phyloP scores from a whole-genome alignment of 768 basidiomycete species.

The Mrakia gelida region DNA sequence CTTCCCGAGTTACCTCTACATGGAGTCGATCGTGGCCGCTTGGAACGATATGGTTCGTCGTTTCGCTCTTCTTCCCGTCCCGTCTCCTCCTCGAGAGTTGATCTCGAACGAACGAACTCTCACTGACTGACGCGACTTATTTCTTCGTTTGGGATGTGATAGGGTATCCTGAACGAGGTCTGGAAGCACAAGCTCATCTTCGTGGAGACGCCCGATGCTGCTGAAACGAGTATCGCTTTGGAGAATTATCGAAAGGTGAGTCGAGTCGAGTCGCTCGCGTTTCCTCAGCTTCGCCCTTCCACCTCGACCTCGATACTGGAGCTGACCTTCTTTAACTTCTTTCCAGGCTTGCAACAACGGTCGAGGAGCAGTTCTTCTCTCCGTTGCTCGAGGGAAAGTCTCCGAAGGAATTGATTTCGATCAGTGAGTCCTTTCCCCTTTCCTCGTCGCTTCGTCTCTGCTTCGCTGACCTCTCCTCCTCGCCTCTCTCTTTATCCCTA shows the following conservation, averaged over 20 bases:
- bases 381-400: constrained; percentile 97
- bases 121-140: background rate
- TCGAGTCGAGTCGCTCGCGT: too few relatives aligned
- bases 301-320: background rate
- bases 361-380: constrained; percentile 89
- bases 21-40: constrained; percentile 99
- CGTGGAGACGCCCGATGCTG: constrained; percentile 97
- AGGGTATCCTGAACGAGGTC: constrained; percentile 98
- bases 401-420: constrained; percentile 99
- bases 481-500: background rate
- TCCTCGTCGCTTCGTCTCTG: background rate
- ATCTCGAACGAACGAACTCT: too few relatives aligned
- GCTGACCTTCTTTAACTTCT: background rate
- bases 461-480: background rate
- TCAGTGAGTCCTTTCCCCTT: constrained; percentile 51
- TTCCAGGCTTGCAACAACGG: constrained; percentile 94
- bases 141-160: constrained; percentile 15
- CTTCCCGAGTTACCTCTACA: constrained; percentile 98
- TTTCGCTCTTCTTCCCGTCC: background rate
- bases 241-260: constrained; percentile 91
- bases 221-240: constrained; percentile 94
- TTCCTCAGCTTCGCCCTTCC: background rate
- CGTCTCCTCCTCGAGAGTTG: too few relatives aligned
- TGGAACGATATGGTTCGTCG: constrained; percentile 97
- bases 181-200: constrained; percentile 99